A percentile compares a stretch with the other conserved stretches of the same genome.
Conservation (phyloP, 1,284 basidiomycete genomes). For the Inonotus hispidus region DNA sequence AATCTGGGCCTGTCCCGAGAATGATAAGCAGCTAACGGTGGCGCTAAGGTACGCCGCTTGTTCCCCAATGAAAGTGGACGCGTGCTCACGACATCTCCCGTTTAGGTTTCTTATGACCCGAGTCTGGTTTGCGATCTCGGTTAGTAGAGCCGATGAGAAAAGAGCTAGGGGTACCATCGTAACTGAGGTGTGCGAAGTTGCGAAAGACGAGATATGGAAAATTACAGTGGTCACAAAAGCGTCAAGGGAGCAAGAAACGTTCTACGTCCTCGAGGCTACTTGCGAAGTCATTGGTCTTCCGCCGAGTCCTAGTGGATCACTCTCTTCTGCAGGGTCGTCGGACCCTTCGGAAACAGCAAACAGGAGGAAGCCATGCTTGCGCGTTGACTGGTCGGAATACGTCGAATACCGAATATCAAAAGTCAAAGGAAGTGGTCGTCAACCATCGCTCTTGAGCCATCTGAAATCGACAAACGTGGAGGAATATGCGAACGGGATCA, state of each 20-base stretch:
- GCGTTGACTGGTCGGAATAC: slow-evolving; percentile 62
- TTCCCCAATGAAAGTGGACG: not conserved
- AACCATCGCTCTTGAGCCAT: slow-evolving; percentile 29
- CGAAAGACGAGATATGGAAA: slow-evolving; percentile 55
- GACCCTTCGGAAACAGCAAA: not conserved
- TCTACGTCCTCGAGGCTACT: slow-evolving; percentile 58
- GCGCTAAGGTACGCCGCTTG: slow-evolving; percentile 45
- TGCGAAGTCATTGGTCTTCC: slow-evolving; percentile 61
- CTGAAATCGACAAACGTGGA: slow-evolving; percentile 60
- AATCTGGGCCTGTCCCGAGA: slow-evolving; percentile 56
- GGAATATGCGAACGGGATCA: slow-evolving; percentile 64
- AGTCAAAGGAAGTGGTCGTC: slow-evolving; percentile 5
- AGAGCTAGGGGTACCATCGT: slow-evolving; percentile 36
- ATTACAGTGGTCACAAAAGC: slow-evolving; percentile 32
- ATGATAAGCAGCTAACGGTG: slow-evolving; percentile 48
- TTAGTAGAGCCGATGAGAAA: slow-evolving; percentile 26
- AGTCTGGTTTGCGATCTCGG: slow-evolving; percentile 55
- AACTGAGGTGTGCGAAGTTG: slow-evolving; percentile 42
- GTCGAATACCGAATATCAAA: slow-evolving; percentile 31
- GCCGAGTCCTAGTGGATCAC: not conserved
- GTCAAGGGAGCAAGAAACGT: slow-evolving; percentile 26
- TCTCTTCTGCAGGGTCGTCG: not conserved
- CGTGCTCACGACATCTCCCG: no score
- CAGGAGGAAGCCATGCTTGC: slow-evolving; percentile 28
- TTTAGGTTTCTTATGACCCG: slow-evolving; percentile 56